phyloP scores from a whole-genome alignment of 73 alveolate genomes.

The Breviolum minutum region DNA sequence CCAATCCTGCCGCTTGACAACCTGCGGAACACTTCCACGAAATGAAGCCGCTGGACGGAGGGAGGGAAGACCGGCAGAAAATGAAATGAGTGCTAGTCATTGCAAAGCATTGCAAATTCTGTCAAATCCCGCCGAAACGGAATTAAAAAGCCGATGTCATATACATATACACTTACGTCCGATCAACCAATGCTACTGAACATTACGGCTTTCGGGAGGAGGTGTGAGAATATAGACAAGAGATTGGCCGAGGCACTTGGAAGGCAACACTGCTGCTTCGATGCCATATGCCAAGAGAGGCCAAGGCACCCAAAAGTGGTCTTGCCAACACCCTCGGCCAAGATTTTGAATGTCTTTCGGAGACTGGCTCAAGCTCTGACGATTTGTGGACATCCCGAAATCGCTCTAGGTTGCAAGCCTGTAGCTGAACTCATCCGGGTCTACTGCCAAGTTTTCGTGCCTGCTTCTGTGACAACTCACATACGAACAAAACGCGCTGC shows the following conservation, averaged over 20 bases:
- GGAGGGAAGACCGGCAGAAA: neutral
- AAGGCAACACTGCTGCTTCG: constrained; percentile 42
- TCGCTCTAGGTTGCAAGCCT: neutral
- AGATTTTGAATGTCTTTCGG: neutral
- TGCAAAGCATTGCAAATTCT: too few species aligned
- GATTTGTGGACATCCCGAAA: neutral
- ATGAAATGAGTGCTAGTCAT: too few species aligned
- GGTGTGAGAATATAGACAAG: neutral
- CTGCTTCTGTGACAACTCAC: neutral
- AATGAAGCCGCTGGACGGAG: neutral
- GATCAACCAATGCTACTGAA: too few species aligned
- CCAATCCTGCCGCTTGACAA: constrained; percentile 76
- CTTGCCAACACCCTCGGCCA: neutral
- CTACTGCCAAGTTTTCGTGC: constrained; percentile 44
- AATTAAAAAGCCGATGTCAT: neutral
- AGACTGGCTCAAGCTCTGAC: neutral
- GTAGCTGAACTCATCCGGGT: neutral
- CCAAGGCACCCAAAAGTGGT: neutral
- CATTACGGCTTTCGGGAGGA: neutral
- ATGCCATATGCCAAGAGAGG: constrained; percentile 53
- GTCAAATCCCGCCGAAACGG: neutral
- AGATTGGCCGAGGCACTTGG: neutral
- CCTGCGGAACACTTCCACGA: constrained; percentile 4
- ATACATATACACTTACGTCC: too few species aligned
- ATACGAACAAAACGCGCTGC: neutral